Evolutionary conservation across 2,329 filamentous ascomycete genomes (phyloP).

Genomic region (Fusarium penzigii): DNA sequence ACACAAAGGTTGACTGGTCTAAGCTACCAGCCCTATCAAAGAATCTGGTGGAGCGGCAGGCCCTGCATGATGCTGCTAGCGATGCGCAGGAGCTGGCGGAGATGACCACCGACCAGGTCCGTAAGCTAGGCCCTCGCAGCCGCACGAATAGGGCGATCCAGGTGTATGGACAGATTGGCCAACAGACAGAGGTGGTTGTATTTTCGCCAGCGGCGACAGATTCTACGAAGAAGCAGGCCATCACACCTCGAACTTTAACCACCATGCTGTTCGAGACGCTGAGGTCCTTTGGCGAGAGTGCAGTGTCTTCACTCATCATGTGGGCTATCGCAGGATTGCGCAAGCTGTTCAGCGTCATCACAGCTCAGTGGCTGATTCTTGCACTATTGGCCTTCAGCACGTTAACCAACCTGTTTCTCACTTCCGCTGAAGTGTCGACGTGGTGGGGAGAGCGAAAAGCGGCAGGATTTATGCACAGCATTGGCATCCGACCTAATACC

Average conservation of each 20-base stretch:
- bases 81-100: conserved; percentile 76
- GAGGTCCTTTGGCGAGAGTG: conserved; percentile 73
- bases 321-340: conserved; percentile 68
- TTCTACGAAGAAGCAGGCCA: conserved; percentile 55
- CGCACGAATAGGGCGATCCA: conserved; percentile 77
- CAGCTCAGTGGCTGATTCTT: conserved; percentile 75
- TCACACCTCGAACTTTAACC: conserved; percentile 63
- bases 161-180: conserved; percentile 75
- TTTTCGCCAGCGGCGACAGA: conserved; percentile 55
- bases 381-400: conserved; percentile 67
- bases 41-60: conserved; percentile 66
- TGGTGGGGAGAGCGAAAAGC: conserved; percentile 90
- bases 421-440: conserved; percentile 68
- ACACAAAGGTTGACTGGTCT: conserved; percentile 85
- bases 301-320: conserved; percentile 74
- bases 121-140: conserved; percentile 70
- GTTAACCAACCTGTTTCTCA: conserved; percentile 72
- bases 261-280: conserved; percentile 72
- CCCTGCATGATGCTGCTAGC: conserved; percentile 71
- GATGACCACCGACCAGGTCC: conserved; percentile 75
- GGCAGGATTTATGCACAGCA: conserved; percentile 73
- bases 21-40: conserved; percentile 63
- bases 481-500: conserved; percentile 77
- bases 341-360: conserved; percentile 67
- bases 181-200: conserved; percentile 63